Base-by-base conservation (phyloP, 768 basidiomycete genomes). In the Russula sp. region DNA sequence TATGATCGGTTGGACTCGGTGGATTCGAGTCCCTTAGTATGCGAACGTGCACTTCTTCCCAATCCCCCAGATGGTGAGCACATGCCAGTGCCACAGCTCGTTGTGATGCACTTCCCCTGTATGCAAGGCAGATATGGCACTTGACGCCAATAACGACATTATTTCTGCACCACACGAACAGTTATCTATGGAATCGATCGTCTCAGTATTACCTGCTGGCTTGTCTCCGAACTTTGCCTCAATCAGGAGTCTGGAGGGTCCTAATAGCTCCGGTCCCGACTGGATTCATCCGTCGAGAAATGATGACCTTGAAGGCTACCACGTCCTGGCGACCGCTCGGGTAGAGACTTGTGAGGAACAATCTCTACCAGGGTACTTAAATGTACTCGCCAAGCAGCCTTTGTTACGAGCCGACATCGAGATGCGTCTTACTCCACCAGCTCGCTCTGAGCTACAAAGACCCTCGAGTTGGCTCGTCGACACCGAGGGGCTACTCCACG, bases 311-410 rank as follows among this genome's bases (percentile, higher is more conserved):
- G 61, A 62, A n/a, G 14, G 35, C 14, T 18, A 51, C 20, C n/a
- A 34, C 20, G 14, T 20, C 29, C 10, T 36, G 29, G 9, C 50
- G 7, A 41, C 50, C 43, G 20, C 20, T 46, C 16, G 38, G 18
- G 20, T 13, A n/a, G 35, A 16, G 42, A 22, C 34, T n/a, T 45
- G 38, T 41, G 52, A 49, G 5, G 57, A 63, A 59, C 62, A 63
- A 43, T 54, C 62, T 43, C 52, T 63, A 11, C 39, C 16, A 58
- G 65, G 45, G 20, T 67, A 29, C 32, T 60, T 53, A 71, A 76
- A 65, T 61, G 68, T 41, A 75, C 76, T 61, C 85, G 84, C 16
- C 69, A 85, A 34, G 25, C 52, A 38, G 6, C 9, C 69, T 69
- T 42, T 70, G 70, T 41, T 70, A 80, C 13, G 38, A 20, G 46